phyloP scores from a whole-genome alignment of 805 yeast species.

The Zygosaccharomyces gambellarensis region DNA sequence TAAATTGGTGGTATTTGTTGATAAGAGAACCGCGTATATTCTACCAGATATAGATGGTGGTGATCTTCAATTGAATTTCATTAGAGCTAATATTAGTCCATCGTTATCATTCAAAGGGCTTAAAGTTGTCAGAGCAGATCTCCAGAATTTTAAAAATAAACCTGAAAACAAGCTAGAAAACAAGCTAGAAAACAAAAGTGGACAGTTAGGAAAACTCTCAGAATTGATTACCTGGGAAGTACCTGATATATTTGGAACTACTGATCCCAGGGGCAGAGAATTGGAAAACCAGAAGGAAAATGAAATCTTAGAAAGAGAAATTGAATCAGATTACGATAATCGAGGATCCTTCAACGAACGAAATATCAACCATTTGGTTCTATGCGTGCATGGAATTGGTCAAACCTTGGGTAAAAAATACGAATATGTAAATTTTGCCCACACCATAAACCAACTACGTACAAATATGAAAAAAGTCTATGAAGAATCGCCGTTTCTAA shows the following conservation, averaged over 20 bases:
- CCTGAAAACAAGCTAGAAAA: constrained; percentile 9
- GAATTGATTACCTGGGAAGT: constrained; percentile 24
- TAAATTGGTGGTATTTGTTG: constrained; percentile 35
- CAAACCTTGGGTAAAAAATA: constrained; percentile 75
- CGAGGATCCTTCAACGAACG: constrained; percentile 39
- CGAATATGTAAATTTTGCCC: constrained; percentile 81
- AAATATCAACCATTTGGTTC: constrained; percentile 52
- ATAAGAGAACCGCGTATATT: constrained; percentile 43
- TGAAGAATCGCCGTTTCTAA: constrained; percentile 39
- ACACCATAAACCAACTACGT: constrained; percentile 67
- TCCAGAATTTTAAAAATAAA: constrained; percentile 24
- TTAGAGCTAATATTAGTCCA: constrained; percentile 34
- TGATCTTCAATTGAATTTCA: constrained; percentile 35
- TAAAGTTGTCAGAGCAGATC: constrained; percentile 39
- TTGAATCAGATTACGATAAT: constrained; percentile 49
- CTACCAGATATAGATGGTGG: constrained; percentile 43
- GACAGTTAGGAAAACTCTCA: constrained; percentile 18
- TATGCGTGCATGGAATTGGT: constrained; percentile 96
- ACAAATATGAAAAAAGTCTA: constrained; percentile 51
- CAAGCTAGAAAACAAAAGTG: background rate
- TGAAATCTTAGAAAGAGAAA: constrained; percentile 40
- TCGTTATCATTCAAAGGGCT: constrained; percentile 44
- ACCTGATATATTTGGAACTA: constrained; percentile 12
- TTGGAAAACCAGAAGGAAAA: constrained; percentile 16
- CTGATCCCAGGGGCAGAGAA: background rate